Base-by-base conservation (phyloP, 2,329 filamentous ascomycete genomes). In the Diplodia sapinea region DNA sequence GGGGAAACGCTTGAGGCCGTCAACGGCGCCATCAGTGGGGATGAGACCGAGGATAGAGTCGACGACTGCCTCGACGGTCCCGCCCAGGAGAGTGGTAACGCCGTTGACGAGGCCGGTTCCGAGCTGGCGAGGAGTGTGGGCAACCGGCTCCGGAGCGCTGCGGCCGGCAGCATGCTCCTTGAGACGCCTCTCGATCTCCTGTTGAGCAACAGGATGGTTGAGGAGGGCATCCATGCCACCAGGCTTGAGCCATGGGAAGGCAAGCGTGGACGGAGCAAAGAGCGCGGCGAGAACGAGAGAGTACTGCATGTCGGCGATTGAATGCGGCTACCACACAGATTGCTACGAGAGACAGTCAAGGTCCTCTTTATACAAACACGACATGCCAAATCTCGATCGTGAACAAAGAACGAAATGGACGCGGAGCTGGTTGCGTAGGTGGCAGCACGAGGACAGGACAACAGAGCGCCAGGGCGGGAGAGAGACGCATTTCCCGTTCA, bases 1-100 rank as follows among this genome's bases (percentile, higher is more conserved):
- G 26, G 71, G 71, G 50, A 72, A 72, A 49, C 59, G 71, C 65
- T 68, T 72, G 29, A 70, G 63, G 20, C 69, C 71, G 1, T 69
- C 68, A 8, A 72, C 70, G 1, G 70, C 68, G 40, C 71, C 65
- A 47, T 12, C 33, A 0, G 70, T 71, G 4, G 71, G 71, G 20
- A 72, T 69, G 13, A 72, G 57, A 6, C 71, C 71, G 5, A 72
- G 20, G 7, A 71, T 26, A 12, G 66, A 52, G 57, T 72, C 71
- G 11, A 71, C 38, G 4, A 68, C 57, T 6, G 70, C 69, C 38
- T 68, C 59, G 20, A 71, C 13, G 13, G 70, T 70, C n/a, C 62
- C 62, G 3, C 62, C 62, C 8, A 65, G 40, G 13, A 65, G 62
- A 11, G 62, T 55, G 4, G 68, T 40, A 17, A 72, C 50, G 8